Conservation (phyloP, 2,329 filamentous ascomycete species). For the Berkeleyomyces rouxiae region DNA sequence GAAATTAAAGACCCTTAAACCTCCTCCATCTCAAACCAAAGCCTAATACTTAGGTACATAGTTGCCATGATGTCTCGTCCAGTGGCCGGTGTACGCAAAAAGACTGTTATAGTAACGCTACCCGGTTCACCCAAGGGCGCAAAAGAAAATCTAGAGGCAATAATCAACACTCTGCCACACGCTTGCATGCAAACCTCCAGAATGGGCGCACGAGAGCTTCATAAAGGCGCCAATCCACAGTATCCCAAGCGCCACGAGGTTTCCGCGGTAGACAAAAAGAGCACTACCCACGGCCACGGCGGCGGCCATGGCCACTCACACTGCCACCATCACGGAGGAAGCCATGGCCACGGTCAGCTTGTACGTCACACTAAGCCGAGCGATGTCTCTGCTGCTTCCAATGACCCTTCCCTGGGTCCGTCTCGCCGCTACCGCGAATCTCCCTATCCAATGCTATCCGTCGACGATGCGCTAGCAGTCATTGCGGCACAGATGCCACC, state of each 20-base stretch:
- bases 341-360: constrained; percentile 45
- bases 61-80: constrained; percentile 95
- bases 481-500: constrained; percentile 59
- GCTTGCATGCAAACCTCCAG: constrained; percentile 84
- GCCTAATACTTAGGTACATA: constrained; percentile 22
- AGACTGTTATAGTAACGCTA: constrained; percentile 69
- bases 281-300: constrained; percentile 36
- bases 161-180: constrained; percentile 83
- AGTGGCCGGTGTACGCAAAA: constrained; percentile 71
- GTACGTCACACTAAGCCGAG: constrained; percentile 55
- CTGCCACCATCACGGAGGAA: constrained; percentile 36
- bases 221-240: constrained; percentile 47
- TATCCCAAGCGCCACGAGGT: constrained; percentile 55
- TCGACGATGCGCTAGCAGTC: constrained; percentile 59
- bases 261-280: constrained; percentile 34
- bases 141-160: constrained; percentile 75
- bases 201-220: constrained; percentile 60
- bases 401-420: constrained; percentile 43
- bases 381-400: constrained; percentile 38
- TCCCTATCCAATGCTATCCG: constrained; percentile 81
- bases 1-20: not conserved
- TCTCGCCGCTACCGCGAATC: constrained; percentile 64
- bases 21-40: constrained; percentile 10
- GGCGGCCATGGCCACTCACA: constrained; percentile 31
- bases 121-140: constrained; percentile 93